Evolutionary conservation across 768 basidiomycete species (phyloP).

Genomic region (Pleurotus platypus): DNA sequence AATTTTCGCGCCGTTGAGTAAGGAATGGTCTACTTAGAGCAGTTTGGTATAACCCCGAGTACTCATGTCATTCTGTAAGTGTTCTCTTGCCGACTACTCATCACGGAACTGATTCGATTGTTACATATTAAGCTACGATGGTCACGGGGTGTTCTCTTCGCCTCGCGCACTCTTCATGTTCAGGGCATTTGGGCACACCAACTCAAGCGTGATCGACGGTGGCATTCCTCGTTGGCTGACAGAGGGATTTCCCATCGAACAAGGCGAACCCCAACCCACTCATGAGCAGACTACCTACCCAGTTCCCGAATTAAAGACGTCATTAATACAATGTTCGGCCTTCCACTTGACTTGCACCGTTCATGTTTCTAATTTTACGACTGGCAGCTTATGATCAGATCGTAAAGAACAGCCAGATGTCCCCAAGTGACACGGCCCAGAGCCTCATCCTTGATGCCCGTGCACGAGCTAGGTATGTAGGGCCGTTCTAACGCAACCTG

Average conservation of each 20-base stretch:
- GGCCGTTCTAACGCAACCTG: not conserved
- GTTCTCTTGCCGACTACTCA: conserved; percentile 15
- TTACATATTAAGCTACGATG: conserved; percentile 61
- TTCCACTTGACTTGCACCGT: conserved; percentile 8
- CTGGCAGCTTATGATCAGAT: conserved; percentile 76
- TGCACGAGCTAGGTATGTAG: conserved; percentile 66
- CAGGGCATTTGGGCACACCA: conserved; percentile 83
- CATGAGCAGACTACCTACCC: conserved; percentile 37
- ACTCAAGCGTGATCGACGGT: conserved; percentile 89
- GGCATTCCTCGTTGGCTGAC: conserved; percentile 82
- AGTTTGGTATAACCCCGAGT: conserved; percentile 65
- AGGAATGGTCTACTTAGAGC: conserved; percentile 31
- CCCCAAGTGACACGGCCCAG: conserved; percentile 33
- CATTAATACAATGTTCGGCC: conserved; percentile 48
- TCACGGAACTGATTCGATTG: not conserved
- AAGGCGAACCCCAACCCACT: conserved; percentile 24
- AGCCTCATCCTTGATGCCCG: conserved; percentile 83
- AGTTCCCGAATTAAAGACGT: conserved; percentile 46
- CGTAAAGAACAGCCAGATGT: conserved; percentile 58
- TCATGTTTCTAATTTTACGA: conserved; percentile 1
- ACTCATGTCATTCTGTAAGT: conserved; percentile 80
- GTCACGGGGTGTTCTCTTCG: conserved; percentile 86
- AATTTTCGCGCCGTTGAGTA: not conserved
- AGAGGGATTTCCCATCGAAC: conserved; percentile 57
- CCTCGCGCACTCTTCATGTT: conserved; percentile 95